These are phyloP conservation scores for Microsporum canis DNA, from an alignment of 2,329 filamentous ascomycete genomes.

Conservation along the genomic window DNA sequence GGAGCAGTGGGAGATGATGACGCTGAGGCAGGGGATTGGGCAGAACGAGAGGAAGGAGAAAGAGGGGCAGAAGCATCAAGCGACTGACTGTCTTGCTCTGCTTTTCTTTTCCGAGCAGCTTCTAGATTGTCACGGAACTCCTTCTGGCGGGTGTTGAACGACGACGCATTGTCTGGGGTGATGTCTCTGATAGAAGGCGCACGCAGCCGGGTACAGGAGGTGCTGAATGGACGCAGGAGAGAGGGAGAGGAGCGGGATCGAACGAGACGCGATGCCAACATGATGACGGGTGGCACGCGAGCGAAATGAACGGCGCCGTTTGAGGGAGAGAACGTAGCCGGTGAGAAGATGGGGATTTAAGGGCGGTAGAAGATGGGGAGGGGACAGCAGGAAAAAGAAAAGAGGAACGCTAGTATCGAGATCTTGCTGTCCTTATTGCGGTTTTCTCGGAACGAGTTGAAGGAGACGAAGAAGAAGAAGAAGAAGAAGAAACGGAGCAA, in stretches of 20 bases:
- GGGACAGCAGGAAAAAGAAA: not conserved
- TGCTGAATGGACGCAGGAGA: constrained; percentile 48
- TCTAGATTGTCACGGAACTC: constrained; percentile 74
- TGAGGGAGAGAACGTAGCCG: constrained; percentile 8
- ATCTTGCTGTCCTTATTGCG: no score
- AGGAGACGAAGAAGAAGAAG: constrained; percentile 3
- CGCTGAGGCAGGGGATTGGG: constrained; percentile 26
- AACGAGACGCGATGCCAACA: constrained; percentile 40
- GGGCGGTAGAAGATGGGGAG: constrained; percentile 1
- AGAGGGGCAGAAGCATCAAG: constrained; percentile 38
- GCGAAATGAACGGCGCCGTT: constrained; percentile 1
- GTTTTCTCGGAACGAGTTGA: not conserved
- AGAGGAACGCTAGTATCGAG: not conserved
- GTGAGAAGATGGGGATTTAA: not conserved
- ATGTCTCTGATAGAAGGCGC: constrained; percentile 80
- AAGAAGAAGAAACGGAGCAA: not conserved
- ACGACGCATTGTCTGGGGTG: constrained; percentile 56
- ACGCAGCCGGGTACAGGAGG: constrained; percentile 40
- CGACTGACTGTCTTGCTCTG: constrained; percentile 73
- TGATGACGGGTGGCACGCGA: constrained; percentile 17
- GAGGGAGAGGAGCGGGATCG: constrained; percentile 37
- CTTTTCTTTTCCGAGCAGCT: constrained; percentile 62
- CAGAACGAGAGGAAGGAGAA: constrained; percentile 29
- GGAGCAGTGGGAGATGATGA: constrained; percentile 34
- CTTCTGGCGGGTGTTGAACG: constrained; percentile 74